Percentiles rank a stretch among this genome's conserved stretches.
Evolutionary conservation across 495 filamentous ascomycete genomes (phyloP).

Genomic region (Acidiella bohemica): DNA sequence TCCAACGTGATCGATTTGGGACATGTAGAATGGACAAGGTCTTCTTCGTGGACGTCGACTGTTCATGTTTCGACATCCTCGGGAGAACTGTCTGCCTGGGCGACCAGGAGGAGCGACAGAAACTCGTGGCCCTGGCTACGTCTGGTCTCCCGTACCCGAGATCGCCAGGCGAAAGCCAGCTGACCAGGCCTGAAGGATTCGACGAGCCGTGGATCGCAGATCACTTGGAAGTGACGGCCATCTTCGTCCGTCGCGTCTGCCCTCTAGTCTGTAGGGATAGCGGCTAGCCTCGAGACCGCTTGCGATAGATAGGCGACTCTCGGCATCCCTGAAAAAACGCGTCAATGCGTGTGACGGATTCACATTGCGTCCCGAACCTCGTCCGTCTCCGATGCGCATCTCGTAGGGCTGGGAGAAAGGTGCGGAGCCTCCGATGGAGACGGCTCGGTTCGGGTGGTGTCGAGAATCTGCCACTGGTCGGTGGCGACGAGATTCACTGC

Average conservation of each 20-base stretch:
- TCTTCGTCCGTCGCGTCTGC: slow-evolving; percentile 8
- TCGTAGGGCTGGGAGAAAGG: too few relatives aligned
- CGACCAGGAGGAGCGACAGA: slow-evolving; percentile 15
- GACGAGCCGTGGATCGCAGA: slow-evolving; percentile 37
- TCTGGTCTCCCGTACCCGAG: too few relatives aligned
- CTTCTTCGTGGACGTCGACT: slow-evolving; percentile 26
- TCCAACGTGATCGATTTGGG: slow-evolving; percentile 29
- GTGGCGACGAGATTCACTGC: too few relatives aligned
- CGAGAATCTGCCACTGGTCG: too few relatives aligned
- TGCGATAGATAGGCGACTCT: not conserved
- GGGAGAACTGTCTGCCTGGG: slow-evolving; percentile 29
- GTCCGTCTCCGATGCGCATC: not conserved
- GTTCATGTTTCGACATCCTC: slow-evolving; percentile 30
- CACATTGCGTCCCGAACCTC: too few relatives aligned
- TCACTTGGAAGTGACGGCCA: slow-evolving; percentile 35
- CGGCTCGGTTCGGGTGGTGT: too few relatives aligned
- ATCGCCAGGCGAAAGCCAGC: too few relatives aligned
- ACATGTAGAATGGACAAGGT: slow-evolving; percentile 42
- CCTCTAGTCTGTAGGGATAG: not conserved
- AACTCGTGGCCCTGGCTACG: slow-evolving; percentile 18
- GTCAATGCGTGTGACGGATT: too few relatives aligned
- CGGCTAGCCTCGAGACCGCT: not conserved
- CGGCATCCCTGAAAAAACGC: not conserved
- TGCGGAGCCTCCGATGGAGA: too few relatives aligned
- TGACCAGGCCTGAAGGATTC: too few relatives aligned